Conservation (phyloP, 805 yeast species). For the Candida xyloterini region DNA sequence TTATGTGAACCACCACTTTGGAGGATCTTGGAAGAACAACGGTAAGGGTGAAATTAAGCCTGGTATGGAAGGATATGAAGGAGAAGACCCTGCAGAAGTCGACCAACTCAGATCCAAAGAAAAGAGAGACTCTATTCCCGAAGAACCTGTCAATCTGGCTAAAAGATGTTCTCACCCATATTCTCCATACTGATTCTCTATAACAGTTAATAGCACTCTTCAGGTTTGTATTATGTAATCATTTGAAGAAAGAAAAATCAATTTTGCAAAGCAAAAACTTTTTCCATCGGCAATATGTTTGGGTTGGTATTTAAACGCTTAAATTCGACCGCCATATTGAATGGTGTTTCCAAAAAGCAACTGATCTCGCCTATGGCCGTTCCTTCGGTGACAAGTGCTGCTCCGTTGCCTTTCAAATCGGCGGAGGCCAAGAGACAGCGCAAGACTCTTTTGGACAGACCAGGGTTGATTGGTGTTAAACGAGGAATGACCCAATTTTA, state of each 20-base stretch:
- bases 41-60: constrained; percentile 37
- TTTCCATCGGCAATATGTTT: constrained; percentile 4
- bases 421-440: constrained; percentile 68
- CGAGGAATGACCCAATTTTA: constrained; percentile 89
- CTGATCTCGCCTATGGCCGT: constrained; percentile 48
- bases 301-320: constrained; percentile 15
- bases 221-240: constrained; percentile 7
- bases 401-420: constrained; percentile 60
- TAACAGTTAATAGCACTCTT: not conserved
- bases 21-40: constrained; percentile 37
- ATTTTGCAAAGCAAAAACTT: constrained; percentile 4
- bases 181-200: constrained; percentile 17
- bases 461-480: constrained; percentile 82
- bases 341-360: constrained; percentile 16
- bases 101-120: constrained; percentile 13
- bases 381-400: constrained; percentile 44
- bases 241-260: not conserved
- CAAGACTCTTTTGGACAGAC: constrained; percentile 68
- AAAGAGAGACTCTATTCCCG: constrained; percentile 19
- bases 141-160: constrained; percentile 14
- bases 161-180: constrained; percentile 25
- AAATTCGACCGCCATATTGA: constrained; percentile 38
- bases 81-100: constrained; percentile 22
- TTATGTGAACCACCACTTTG: constrained; percentile 34
- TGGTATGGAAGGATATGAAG: constrained; percentile 27